Base-by-base conservation (phyloP, 129 eudicot species). In the Sambucus nigra region DNA sequence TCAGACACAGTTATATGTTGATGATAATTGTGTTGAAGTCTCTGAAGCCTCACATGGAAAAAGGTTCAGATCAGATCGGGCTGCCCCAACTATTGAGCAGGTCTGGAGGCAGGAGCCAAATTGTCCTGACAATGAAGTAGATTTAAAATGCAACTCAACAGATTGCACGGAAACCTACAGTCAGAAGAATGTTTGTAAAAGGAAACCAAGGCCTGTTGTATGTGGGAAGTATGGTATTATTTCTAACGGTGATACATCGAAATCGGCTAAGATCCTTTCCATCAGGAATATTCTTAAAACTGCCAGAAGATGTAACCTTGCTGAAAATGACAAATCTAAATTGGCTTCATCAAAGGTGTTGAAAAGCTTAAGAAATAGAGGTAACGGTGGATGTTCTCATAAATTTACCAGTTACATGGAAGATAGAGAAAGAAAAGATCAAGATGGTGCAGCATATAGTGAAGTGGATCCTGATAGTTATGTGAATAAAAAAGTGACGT, bases 181-280 rank as follows among this genome's bases (percentile, higher is more conserved):
- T 15, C 53, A 15, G 22, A 19, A 1, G 40, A 39, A 51, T 55
- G 44, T 52, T n/a, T 31, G 51, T 47, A 65, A 69, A 55, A 44
- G 70, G 35, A 42, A 58, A 47, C 28, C 35, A 23, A 84, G 69
- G 55, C 94, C 94, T 55, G 26, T 79, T 39, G 80, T 80, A 25
- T 67, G 76, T 50, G 88, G 88, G 53, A 73, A 59, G 70, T 84
- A 73, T 73, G 94, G 94, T 12, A 61, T 80, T 58, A 84, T 84
- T 61, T 73, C 84, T 29, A 76, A 76, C 56, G 78, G 80, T 40
- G 69, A 76, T 60, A 59, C 78, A 44, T 76, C 74, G 57, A 79
- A 70, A 61, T 84, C 87, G 11, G 73, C 76, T 16, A 84, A 84
- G 73, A 69, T 84, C 55, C 55, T 76, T 51, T 61, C 84, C 44